These are phyloP conservation scores for Erysimum pusillum DNA, from an alignment of 441 rosid species.

Conservation along the genomic window DNA sequence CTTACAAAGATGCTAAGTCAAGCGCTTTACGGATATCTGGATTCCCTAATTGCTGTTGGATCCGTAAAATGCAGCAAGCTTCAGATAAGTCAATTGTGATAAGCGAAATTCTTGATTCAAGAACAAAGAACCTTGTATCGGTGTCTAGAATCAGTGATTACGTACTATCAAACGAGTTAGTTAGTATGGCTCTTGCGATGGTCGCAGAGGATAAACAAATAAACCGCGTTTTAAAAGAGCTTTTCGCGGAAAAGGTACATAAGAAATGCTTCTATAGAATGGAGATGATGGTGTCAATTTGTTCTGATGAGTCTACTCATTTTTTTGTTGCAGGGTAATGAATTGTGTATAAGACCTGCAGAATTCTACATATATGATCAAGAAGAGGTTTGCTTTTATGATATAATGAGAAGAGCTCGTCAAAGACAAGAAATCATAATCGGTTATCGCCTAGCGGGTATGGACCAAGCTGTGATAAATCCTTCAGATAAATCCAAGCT, in stretches of 20 bases:
- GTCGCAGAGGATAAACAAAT: slow-evolving; percentile 96
- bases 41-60: slow-evolving; percentile 89
- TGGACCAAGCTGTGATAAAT: slow-evolving; percentile 78
- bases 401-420: slow-evolving; percentile 79
- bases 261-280: not conserved
- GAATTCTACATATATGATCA: slow-evolving; percentile 83
- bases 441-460: slow-evolving; percentile 72
- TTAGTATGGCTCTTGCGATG: slow-evolving; percentile 95
- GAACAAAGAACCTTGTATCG: slow-evolving; percentile 91
- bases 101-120: slow-evolving; percentile 92
- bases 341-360: slow-evolving; percentile 89
- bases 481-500: slow-evolving; percentile 66
- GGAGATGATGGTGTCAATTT: not conserved
- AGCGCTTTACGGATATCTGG: slow-evolving; percentile 57
- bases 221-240: slow-evolving; percentile 88
- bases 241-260: slow-evolving; percentile 81
- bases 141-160: slow-evolving; percentile 94
- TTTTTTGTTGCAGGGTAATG: slow-evolving; percentile 69
- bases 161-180: slow-evolving; percentile 88
- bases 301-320: slow-evolving; percentile 24
- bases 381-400: slow-evolving; percentile 80
- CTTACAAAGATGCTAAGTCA: slow-evolving; percentile 64
- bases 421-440: slow-evolving; percentile 76
- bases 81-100: slow-evolving; percentile 87
- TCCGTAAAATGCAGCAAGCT: slow-evolving; percentile 94